Conservation (phyloP, 805 yeast genomes). For the Brettanomyces nanus region DNA sequence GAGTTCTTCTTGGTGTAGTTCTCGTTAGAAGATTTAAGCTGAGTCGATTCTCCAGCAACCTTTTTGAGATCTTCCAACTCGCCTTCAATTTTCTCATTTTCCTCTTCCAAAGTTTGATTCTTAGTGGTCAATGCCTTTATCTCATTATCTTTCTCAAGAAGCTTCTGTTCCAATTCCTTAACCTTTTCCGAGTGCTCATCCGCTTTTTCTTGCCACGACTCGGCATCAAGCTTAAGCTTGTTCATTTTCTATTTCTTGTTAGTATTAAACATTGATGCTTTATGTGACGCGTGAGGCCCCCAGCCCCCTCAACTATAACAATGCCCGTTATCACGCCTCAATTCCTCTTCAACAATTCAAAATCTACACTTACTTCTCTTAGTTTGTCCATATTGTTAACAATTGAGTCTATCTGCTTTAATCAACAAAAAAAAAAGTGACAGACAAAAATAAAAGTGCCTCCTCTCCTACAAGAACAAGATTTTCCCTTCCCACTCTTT, state of each 20-base stretch:
- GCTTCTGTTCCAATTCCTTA: conserved; percentile 89
- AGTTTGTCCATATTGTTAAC: conserved; percentile 36
- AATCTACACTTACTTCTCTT: conserved; percentile 34
- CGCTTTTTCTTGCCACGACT: conserved; percentile 94
- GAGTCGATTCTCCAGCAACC: conserved; percentile 84
- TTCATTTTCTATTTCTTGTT: conserved; percentile 54
- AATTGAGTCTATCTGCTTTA: no score
- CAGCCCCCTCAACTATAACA: no score
- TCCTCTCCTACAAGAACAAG: no score
- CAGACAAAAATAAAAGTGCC: no score
- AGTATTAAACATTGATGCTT: background rate
- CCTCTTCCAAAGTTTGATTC: conserved; percentile 83
- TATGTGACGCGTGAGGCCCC: no score
- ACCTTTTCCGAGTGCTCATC: conserved; percentile 76
- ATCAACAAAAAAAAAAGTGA: no score
- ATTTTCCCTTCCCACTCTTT: no score
- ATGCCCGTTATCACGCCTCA: no score
- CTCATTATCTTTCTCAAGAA: conserved; percentile 88
- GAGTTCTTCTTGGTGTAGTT: conserved; percentile 84
- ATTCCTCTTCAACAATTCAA: background rate
- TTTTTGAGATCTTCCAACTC: conserved; percentile 71
- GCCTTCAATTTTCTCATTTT: conserved; percentile 54
- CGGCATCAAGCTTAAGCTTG: conserved; percentile 89
- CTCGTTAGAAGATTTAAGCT: conserved; percentile 83
- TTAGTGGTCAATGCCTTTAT: conserved; percentile 88